phyloP scores from a whole-genome alignment of 768 basidiomycete species.

The Arthromyces matolae region DNA sequence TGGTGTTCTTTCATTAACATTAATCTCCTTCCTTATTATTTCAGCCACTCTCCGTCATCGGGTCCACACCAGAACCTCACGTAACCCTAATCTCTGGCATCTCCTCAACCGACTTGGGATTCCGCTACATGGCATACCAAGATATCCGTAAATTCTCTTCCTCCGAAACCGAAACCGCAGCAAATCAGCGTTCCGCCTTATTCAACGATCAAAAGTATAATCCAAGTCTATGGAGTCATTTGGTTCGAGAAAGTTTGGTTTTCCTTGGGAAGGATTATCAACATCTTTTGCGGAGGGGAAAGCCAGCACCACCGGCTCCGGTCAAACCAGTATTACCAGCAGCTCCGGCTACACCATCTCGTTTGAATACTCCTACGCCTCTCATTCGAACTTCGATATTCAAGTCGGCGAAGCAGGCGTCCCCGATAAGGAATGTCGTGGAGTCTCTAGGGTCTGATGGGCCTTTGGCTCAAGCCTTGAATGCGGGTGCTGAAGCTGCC shows the following conservation, averaged over 20 bases:
- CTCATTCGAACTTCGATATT: conserved; percentile 44
- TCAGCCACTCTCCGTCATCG: conserved; percentile 47
- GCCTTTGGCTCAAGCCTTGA: conserved; percentile 47
- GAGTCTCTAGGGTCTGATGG: conserved; percentile 61
- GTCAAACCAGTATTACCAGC: conserved; percentile 13
- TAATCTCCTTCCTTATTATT: conserved; percentile 1
- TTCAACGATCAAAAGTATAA: conserved; percentile 68
- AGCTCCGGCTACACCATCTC: conserved; percentile 9
- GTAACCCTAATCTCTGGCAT: conserved; percentile 62
- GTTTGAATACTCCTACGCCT: conserved; percentile 34
- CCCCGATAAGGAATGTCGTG: conserved; percentile 51
- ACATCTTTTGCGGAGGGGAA: conserved; percentile 56
- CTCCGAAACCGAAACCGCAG: conserved; percentile 37
- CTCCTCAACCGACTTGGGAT: conserved; percentile 47
- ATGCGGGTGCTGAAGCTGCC: conserved; percentile 39
- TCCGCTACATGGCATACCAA: conserved; percentile 62
- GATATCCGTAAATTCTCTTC: conserved; percentile 54
- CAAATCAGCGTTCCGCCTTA: conserved; percentile 46
- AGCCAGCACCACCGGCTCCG: conserved; percentile 26
- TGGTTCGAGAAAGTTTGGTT: conserved; percentile 57
- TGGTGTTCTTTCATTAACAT: not conserved
- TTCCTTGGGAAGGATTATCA: conserved; percentile 70
- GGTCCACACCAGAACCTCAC: conserved; percentile 46
- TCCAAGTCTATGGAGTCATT: conserved; percentile 59
- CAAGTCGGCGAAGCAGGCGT: conserved; percentile 33